phyloP scores from a whole-genome alignment of 2,329 filamentous ascomycete genomes.

The Penicillium sp. region DNA sequence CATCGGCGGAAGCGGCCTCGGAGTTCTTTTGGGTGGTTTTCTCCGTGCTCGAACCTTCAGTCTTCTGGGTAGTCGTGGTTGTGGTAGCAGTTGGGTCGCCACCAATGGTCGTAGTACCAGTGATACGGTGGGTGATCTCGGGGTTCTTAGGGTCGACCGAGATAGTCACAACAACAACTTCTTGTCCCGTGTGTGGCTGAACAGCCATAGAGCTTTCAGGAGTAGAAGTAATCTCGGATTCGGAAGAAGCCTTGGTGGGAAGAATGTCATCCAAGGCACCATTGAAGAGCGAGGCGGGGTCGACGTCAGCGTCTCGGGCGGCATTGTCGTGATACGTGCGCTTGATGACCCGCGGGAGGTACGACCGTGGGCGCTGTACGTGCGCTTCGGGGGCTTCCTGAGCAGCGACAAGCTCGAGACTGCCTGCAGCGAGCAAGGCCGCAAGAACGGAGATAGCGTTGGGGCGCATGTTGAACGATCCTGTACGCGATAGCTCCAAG shows the following conservation, averaged over 20 bases:
- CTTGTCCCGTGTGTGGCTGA: conserved; percentile 9
- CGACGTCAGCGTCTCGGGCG: not conserved
- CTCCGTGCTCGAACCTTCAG: not conserved
- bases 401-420: conserved; percentile 35
- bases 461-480: conserved; percentile 31
- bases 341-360: conserved; percentile 37
- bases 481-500: conserved; percentile 8
- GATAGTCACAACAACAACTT: conserved; percentile 22
- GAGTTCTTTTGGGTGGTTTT: not conserved
- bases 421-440: conserved; percentile 36
- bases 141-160: conserved; percentile 18
- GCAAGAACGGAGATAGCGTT: conserved; percentile 31
- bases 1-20: conserved; percentile 1
- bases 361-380: conserved; percentile 36
- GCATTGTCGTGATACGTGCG: conserved; percentile 18
- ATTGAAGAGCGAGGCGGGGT: conserved; percentile 1
- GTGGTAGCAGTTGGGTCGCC: conserved; percentile 9
- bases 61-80: conserved; percentile 8
- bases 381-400: conserved; percentile 26
- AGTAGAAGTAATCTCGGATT: not conserved
- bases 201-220: conserved; percentile 1
- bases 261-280: conserved; percentile 2
- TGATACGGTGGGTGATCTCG: conserved; percentile 19
- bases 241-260: not conserved
- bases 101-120: conserved; percentile 17